Evolutionary conservation across 2,329 filamentous ascomycete genomes (phyloP).

Genomic region (Blastomyces gilchristii): DNA sequence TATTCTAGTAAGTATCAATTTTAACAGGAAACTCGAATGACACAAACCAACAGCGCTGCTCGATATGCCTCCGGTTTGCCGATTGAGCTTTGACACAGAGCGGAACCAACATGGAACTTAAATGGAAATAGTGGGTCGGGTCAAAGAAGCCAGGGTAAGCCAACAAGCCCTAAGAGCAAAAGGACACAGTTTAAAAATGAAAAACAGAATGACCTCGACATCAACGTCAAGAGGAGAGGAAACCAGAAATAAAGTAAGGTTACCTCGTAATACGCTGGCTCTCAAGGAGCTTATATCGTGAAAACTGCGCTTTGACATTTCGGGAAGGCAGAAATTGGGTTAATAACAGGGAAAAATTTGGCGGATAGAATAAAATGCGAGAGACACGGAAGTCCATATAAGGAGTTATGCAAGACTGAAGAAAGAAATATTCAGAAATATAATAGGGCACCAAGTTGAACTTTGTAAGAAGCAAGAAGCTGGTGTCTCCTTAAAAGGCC

Average conservation of each 20-base stretch:
- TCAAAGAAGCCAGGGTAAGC: no score
- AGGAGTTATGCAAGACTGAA: background rate
- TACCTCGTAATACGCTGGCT: constrained; percentile 5
- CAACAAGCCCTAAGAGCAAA: background rate
- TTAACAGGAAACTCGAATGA: background rate
- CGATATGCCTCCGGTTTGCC: background rate
- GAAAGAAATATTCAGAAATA: background rate
- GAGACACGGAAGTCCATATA: background rate
- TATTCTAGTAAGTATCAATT: constrained; percentile 20
- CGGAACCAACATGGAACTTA: background rate
- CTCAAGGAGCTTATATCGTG: constrained; percentile 4
- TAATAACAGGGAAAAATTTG: background rate
- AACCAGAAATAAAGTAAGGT: background rate
- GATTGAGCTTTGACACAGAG: background rate
- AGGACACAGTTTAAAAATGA: background rate
- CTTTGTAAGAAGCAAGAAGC: background rate
- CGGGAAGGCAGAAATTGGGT: background rate
- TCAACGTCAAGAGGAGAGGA: constrained; percentile 1
- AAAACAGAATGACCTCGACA: background rate
- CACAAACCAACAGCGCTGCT: background rate
- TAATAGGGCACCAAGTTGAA: background rate
- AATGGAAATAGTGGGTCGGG: constrained; percentile 1
- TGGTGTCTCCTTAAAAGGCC: background rate
- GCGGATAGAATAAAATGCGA: background rate
- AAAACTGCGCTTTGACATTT: background rate